Percentiles rank a stretch among this genome's conserved stretches.
phyloP scores from a whole-genome alignment of 768 basidiomycete species.

The Gloeostereum incarnatum region DNA sequence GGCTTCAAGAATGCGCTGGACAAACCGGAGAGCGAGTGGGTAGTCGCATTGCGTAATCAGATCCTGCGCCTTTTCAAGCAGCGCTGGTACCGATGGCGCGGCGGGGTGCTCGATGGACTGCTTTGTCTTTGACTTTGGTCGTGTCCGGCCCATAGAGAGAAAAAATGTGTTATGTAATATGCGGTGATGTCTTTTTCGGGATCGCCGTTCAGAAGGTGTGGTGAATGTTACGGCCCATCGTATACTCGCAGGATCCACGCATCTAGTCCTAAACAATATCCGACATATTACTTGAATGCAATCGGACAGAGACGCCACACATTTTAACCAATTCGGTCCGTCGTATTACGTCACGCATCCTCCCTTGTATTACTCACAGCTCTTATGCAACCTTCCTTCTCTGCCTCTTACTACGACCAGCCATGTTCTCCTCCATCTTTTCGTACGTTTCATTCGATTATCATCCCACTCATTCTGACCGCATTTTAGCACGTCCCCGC shows the following conservation, averaged over 20 bases:
- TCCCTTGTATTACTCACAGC: too few relatives aligned
- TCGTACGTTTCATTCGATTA: conserved; percentile 45
- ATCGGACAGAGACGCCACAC: too few relatives aligned
- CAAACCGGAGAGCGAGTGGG: conserved; percentile 68
- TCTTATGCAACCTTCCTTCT: too few relatives aligned
- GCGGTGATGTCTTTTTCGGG: too few relatives aligned
- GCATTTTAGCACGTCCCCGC: conserved; percentile 35
- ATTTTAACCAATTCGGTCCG: too few relatives aligned
- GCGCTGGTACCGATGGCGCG: conserved; percentile 36
- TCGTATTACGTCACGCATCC: too few relatives aligned
- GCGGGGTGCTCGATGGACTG: conserved; percentile 22
- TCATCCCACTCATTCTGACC: background rate
- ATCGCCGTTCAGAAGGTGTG: too few relatives aligned
- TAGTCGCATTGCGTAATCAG: conserved; percentile 82
- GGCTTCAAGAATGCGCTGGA: conserved; percentile 55
- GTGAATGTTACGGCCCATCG: too few relatives aligned
- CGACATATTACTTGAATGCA: too few relatives aligned
- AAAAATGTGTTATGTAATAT: conserved; percentile 1
- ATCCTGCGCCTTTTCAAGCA: conserved; percentile 73
- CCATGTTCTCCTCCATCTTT: conserved; percentile 73
- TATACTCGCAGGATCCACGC: too few relatives aligned
- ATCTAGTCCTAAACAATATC: too few relatives aligned
- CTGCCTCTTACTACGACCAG: conserved; percentile 9
- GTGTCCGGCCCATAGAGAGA: conserved; percentile 45
- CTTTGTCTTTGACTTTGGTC: conserved; percentile 38